phyloP scores from a whole-genome alignment of 2,329 filamentous ascomycete species.

The Xylaria sp. region DNA sequence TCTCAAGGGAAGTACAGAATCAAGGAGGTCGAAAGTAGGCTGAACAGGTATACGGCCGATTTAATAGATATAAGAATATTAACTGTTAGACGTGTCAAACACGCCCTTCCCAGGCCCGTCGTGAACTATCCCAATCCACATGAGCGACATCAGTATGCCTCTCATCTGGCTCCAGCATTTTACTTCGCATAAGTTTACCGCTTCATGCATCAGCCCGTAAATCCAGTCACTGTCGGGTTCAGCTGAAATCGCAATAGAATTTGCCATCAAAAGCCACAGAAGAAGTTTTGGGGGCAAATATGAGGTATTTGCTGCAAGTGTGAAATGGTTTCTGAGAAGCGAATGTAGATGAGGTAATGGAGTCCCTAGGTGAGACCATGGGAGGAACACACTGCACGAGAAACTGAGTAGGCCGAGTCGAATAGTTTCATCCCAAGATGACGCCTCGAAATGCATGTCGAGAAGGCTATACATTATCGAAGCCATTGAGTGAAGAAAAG shows the following conservation, averaged over 20 bases:
- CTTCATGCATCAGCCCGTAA: not conserved
- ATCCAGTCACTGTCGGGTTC: not conserved
- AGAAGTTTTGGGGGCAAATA: not conserved
- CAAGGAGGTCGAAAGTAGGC: too few relatives aligned
- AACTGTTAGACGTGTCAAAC: slow-evolving; percentile 39
- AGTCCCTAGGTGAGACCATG: slow-evolving; percentile 49
- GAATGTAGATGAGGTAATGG: slow-evolving; percentile 39
- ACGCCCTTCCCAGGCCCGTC: slow-evolving; percentile 46
- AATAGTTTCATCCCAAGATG: slow-evolving; percentile 51
- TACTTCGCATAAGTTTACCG: not conserved
- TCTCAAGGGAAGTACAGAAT: too few relatives aligned
- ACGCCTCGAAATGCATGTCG: slow-evolving; percentile 46
- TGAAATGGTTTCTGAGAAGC: slow-evolving; percentile 27
- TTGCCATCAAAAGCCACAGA: slow-evolving; percentile 13
- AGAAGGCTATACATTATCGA: slow-evolving; percentile 57
- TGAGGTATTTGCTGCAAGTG: not conserved
- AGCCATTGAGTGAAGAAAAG: slow-evolving; percentile 49
- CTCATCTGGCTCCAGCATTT: slow-evolving; percentile 43
- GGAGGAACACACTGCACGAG: slow-evolving; percentile 54
- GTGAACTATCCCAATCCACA: slow-evolving; percentile 51
- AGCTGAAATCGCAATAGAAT: not conserved
- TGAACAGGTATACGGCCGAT: too few relatives aligned
- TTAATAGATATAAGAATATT: not conserved
- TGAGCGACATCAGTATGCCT: slow-evolving; percentile 43
- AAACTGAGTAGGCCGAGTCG: slow-evolving; percentile 55